These are phyloP conservation scores for Fusarium compactum DNA, from an alignment of 2,329 filamentous ascomycete genomes.

Conservation along the genomic window DNA sequence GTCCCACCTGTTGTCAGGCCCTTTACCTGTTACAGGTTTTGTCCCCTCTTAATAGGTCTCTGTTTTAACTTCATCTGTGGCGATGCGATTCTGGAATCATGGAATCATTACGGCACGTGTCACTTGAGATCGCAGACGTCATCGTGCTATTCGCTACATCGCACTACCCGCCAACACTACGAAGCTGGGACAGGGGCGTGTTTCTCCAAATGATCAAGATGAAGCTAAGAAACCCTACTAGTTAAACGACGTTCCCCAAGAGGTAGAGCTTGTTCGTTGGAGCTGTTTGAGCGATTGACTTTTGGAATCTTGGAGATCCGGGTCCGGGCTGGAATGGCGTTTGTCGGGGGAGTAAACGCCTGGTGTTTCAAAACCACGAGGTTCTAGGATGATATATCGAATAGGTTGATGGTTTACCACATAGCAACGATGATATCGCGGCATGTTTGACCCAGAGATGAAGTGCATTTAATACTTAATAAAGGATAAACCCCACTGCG, in stretches of 20 bases:
- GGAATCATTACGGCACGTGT: slow-evolving; percentile 9
- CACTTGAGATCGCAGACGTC: slow-evolving; percentile 12
- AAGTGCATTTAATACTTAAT: background rate
- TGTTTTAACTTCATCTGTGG: background rate
- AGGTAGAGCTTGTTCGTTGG: slow-evolving; percentile 1
- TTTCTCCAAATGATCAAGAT: background rate
- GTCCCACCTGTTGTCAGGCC: background rate
- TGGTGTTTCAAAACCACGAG: background rate
- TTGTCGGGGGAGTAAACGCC: background rate
- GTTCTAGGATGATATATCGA: background rate
- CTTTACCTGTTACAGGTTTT: background rate
- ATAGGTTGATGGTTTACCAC: background rate
- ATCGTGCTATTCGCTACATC: slow-evolving; percentile 3
- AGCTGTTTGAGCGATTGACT: slow-evolving; percentile 17
- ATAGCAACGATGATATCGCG: no score
- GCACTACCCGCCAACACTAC: background rate
- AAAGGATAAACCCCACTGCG: no score
- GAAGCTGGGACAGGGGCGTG: slow-evolving; percentile 7
- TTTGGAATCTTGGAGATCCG: background rate
- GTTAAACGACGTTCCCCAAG: background rate
- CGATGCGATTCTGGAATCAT: background rate
- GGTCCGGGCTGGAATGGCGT: background rate
- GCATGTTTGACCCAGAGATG: background rate
- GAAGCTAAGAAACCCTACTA: slow-evolving; percentile 13
- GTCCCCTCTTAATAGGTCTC: background rate